Evolutionary conservation across 2,329 filamentous ascomycete species (phyloP).

Genomic region (Penicillium sp.): DNA sequence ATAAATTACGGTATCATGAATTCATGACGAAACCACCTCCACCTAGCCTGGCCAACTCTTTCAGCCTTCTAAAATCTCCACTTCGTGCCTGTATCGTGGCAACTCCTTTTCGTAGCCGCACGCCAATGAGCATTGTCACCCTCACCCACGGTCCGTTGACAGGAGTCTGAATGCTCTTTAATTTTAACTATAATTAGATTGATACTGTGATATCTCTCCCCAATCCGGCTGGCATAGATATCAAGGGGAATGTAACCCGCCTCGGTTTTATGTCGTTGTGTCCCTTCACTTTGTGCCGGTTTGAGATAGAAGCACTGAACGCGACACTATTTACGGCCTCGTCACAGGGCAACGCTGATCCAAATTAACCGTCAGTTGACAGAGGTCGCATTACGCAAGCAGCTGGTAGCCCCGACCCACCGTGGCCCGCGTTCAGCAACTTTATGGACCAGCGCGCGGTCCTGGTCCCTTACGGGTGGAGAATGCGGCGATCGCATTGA

Average conservation of each 20-base stretch:
- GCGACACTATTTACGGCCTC: conserved; percentile 14
- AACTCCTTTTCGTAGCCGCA: not conserved
- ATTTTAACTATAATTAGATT: not conserved
- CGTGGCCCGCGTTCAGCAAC: conserved; percentile 29
- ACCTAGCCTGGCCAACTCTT: not conserved
- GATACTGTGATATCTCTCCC: not conserved
- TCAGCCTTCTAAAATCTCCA: not conserved
- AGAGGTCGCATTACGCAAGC: conserved; percentile 39
- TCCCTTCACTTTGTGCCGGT: conserved; percentile 2
- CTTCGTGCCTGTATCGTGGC: not conserved
- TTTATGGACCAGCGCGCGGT: conserved; percentile 32
- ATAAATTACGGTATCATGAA: not conserved
- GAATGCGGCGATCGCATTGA: conserved; percentile 36
- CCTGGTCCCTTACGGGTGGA: conserved; percentile 39
- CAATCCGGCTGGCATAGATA: not conserved
- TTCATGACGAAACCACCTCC: not conserved
- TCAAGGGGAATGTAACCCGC: conserved; percentile 6
- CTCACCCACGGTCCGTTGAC: not conserved
- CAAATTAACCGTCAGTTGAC: conserved; percentile 28
- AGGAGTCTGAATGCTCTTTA: conserved; percentile 1
- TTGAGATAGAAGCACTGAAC: conserved; percentile 15
- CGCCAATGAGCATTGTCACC: not conserved
- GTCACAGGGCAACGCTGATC: conserved; percentile 28
- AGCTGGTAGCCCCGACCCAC: conserved; percentile 30
- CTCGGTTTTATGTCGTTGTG: not conserved